Evolutionary conservation across 2,329 filamentous ascomycete species (phyloP).

Genomic region (Phaeosphaeriaceae sp.): DNA sequence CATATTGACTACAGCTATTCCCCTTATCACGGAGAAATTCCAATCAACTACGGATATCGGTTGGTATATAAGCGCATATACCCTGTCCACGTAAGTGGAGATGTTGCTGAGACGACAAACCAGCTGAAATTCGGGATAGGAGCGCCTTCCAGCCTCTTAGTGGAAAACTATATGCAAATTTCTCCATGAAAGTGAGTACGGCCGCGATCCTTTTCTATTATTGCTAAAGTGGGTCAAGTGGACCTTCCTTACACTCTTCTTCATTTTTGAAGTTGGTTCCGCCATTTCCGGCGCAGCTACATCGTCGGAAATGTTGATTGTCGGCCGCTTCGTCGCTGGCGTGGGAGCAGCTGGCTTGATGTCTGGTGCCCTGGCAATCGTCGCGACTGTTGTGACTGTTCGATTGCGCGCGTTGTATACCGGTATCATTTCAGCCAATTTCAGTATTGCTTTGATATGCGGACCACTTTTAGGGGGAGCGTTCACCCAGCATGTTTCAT

Average conservation of each 20-base stretch:
- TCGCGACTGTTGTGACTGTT: conserved; percentile 49
- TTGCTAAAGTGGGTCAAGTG: background rate
- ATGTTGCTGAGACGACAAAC: too few species aligned
- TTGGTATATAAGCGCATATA: conserved; percentile 55
- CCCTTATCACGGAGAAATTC: conserved; percentile 58
- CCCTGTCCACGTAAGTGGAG: conserved; percentile 23
- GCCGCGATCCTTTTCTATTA: background rate
- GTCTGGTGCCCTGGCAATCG: conserved; percentile 46
- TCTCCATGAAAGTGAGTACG: conserved; percentile 46
- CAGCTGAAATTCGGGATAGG: conserved; percentile 2
- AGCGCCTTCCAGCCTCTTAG: conserved; percentile 45
- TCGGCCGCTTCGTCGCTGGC: conserved; percentile 58
- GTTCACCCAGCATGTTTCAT: conserved; percentile 51
- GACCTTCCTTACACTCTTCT: conserved; percentile 45
- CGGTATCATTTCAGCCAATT: background rate
- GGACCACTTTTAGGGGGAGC: conserved; percentile 49
- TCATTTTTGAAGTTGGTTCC: conserved; percentile 57
- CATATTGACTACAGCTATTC: conserved; percentile 57
- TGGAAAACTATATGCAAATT: conserved; percentile 53
- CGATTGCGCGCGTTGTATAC: conserved; percentile 19
- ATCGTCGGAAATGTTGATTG: conserved; percentile 54
- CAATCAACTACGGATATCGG: conserved; percentile 56
- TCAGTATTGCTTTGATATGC: conserved; percentile 27
- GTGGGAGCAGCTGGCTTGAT: conserved; percentile 55
- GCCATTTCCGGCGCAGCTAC: conserved; percentile 51